Conservation (phyloP, 1,139 yeast genomes). For the Tardiomyces blankii region DNA sequence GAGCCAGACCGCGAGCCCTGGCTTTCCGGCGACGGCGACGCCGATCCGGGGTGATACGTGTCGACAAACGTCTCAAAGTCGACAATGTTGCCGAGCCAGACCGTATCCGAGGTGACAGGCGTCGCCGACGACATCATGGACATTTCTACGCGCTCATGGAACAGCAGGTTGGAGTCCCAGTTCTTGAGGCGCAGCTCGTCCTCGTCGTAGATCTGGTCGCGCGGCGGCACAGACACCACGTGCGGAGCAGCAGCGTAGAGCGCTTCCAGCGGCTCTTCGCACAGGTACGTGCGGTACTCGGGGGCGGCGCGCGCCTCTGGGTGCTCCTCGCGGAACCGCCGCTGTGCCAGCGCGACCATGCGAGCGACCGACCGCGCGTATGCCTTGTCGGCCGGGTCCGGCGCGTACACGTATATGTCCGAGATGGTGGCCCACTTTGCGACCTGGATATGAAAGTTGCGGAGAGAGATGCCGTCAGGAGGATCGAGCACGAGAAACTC, state of each 20-base stretch:
- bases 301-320: slow-evolving; percentile 3
- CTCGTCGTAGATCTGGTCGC: slow-evolving; percentile 8
- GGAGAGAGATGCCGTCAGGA: slow-evolving; percentile 20
- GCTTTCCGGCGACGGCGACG: slow-evolving; percentile 4
- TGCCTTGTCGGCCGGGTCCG: slow-evolving; percentile 23
- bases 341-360: slow-evolving; percentile 17
- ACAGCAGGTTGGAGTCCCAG: slow-evolving; percentile 65
- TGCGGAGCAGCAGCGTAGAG: slow-evolving; percentile 18
- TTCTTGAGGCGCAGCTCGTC: slow-evolving; percentile 29
- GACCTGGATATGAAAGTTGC: slow-evolving; percentile 72
- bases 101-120: slow-evolving; percentile 33
- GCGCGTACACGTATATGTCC: slow-evolving; percentile 56
- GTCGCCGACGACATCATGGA: slow-evolving; percentile 78
- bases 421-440: slow-evolving; percentile 57
- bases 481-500: slow-evolving; percentile 25
- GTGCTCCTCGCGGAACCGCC: slow-evolving; percentile 7
- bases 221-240: slow-evolving; percentile 19
- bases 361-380: slow-evolving; percentile 14
- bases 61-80: slow-evolving; percentile 32
- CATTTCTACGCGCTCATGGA: slow-evolving; percentile 72
- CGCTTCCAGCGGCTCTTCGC: slow-evolving; percentile 14
- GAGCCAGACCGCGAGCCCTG: slow-evolving; percentile 5
- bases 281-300: slow-evolving; percentile 12
- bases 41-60: slow-evolving; percentile 2
- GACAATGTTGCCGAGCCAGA: slow-evolving; percentile 73